Conservation (phyloP, 768 basidiomycete species). For the Tricholoma bakamatsutake region DNA sequence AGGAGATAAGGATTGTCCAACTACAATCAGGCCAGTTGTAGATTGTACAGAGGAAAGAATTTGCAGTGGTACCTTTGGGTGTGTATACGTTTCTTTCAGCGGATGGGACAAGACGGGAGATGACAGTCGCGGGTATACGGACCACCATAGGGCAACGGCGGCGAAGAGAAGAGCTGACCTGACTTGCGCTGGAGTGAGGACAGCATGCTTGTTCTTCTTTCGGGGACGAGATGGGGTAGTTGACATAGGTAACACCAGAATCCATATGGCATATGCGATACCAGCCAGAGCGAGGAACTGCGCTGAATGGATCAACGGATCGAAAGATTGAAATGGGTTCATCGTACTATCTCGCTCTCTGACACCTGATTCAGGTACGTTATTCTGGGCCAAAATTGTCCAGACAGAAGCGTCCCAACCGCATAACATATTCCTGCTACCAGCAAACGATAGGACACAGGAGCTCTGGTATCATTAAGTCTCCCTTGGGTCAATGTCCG, state of each 20-base stretch:
- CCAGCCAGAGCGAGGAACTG: conserved; percentile 29
- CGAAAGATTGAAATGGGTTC: background rate
- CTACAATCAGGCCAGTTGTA: conserved; percentile 76
- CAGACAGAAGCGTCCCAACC: conserved; percentile 19
- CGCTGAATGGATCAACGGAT: background rate
- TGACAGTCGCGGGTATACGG: conserved; percentile 30
- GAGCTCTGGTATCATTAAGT: conserved; percentile 4
- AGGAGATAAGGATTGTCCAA: conserved; percentile 61
- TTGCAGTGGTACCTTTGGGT: conserved; percentile 49
- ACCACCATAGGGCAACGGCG: conserved; percentile 31
- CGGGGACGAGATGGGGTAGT: conserved; percentile 1
- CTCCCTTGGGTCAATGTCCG: background rate
- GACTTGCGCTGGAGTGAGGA: conserved; percentile 15
- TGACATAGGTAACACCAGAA: conserved; percentile 16
- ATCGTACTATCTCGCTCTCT: conserved; percentile 36
- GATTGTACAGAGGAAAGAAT: conserved; percentile 65
- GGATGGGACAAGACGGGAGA: conserved; percentile 58
- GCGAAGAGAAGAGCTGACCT: conserved; percentile 23
- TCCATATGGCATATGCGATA: conserved; percentile 25
- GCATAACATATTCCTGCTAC: conserved; percentile 22
- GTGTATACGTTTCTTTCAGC: conserved; percentile 41
- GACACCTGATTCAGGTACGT: conserved; percentile 24
- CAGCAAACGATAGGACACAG: conserved; percentile 17
- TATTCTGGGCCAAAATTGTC: conserved; percentile 25
- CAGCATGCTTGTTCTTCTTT: conserved; percentile 14